Percentiles rank a stretch among this genome's conserved stretches.
phyloP scores from a whole-genome alignment of 2,329 filamentous ascomycete species.

The Apiospora aurea region DNA sequence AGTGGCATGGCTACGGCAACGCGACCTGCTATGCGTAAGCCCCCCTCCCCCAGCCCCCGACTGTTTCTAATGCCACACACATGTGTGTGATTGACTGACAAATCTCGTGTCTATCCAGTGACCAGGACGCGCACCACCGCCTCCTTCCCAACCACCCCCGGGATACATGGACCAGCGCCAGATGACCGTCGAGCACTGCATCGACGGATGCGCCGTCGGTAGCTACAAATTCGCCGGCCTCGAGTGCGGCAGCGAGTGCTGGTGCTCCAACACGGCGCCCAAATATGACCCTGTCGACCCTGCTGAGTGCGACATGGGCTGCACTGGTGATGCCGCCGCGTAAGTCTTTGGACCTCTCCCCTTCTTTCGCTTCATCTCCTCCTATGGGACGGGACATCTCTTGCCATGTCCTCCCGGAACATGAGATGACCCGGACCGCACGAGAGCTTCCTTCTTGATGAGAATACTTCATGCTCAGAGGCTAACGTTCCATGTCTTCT shows the following conservation, averaged over 20 bases:
- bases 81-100: too few relatives aligned
- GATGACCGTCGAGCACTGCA: constrained; percentile 49
- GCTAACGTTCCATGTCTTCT: not conserved
- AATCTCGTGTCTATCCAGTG: not conserved
- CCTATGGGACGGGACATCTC: not conserved
- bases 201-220: constrained; percentile 34
- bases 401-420: too few relatives aligned
- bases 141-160: not conserved
- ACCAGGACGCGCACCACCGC: not conserved
- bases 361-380: not conserved
- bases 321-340: constrained; percentile 15
- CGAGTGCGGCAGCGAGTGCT: constrained; percentile 47
- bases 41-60: not conserved
- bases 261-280: constrained; percentile 32
- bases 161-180: constrained; percentile 30
- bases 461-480: not conserved
- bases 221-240: constrained; percentile 47
- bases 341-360: not conserved
- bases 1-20: not conserved
- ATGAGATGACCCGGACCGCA: too few relatives aligned
- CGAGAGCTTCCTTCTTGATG: not conserved
- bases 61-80: too few relatives aligned
- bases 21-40: constrained; percentile 9
- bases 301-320: constrained; percentile 20
- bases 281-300: not conserved